phyloP scores from a whole-genome alignment of 768 basidiomycete species.

The Suillus lakei region DNA sequence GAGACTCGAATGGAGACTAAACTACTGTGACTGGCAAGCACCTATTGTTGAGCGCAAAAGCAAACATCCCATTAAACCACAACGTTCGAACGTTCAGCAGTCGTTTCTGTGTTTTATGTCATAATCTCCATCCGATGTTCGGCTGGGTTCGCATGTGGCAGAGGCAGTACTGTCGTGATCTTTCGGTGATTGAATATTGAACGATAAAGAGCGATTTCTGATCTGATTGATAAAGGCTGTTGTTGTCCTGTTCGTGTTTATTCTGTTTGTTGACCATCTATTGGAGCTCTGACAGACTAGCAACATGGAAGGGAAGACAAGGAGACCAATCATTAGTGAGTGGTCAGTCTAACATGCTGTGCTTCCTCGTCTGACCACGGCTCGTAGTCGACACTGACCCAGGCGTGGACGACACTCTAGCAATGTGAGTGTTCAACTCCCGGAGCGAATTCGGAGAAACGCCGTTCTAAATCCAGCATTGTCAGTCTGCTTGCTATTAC shows the following conservation, averaged over 20 bases:
- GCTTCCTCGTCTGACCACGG: slow-evolving; percentile 11
- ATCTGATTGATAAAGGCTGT: not conserved
- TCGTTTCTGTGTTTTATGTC: not conserved
- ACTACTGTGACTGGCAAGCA: not conserved
- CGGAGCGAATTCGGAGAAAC: not conserved
- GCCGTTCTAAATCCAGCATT: slow-evolving; percentile 4
- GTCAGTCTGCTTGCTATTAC: slow-evolving; percentile 77
- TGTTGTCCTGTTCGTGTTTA: not conserved
- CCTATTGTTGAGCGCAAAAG: not conserved
- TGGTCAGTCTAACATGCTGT: not conserved
- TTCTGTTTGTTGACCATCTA: not conserved
- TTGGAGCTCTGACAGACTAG: not conserved
- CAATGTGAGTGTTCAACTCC: slow-evolving; percentile 56
- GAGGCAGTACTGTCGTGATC: too few species aligned
- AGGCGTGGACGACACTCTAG: slow-evolving; percentile 82
- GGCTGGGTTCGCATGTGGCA: not conserved
- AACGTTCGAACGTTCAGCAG: not conserved
- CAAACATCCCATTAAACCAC: not conserved
- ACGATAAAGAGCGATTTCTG: not conserved
- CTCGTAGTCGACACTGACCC: slow-evolving; percentile 81
- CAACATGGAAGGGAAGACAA: slow-evolving; percentile 29
- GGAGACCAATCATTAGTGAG: slow-evolving; percentile 72
- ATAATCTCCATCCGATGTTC: not conserved
- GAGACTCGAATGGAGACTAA: not conserved
- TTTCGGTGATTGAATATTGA: not conserved